A percentile compares a stretch with the other conserved stretches of the same genome.
Conservation (phyloP, 176 grass and related monocot genomes). For the Aegilops sharonensis region DNA sequence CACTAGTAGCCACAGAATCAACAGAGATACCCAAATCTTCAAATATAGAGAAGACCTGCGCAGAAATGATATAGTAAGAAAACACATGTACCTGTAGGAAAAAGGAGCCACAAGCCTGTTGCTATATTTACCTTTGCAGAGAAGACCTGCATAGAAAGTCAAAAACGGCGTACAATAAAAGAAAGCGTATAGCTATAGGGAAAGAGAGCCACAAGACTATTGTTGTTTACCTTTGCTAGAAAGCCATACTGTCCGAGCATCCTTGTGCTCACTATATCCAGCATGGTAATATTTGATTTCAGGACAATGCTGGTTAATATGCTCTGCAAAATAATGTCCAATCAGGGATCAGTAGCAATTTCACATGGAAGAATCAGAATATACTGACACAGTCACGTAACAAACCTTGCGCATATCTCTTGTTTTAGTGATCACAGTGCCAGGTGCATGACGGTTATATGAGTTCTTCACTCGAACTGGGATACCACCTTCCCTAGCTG, state of each 20-base stretch:
- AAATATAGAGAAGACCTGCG: constrained; percentile 96
- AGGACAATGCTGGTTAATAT: constrained; percentile 91
- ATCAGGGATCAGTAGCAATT: constrained; percentile 13
- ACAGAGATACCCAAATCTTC: constrained; percentile 97
- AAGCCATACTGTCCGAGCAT: constrained; percentile 97
- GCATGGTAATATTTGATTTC: constrained; percentile 98
- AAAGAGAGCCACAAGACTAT: neutral
- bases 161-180: neutral
- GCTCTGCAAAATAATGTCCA: constrained; percentile 50
- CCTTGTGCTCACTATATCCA: constrained; percentile 94
- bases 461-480: constrained; percentile 97
- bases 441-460: constrained; percentile 85
- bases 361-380: constrained; percentile 8
- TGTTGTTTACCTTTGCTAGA: constrained; percentile 71
- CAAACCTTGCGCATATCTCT: constrained; percentile 95
- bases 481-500: constrained; percentile 84
- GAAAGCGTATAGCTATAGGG: neutral
- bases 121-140: constrained; percentile 21
- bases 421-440: constrained; percentile 87
- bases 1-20: constrained; percentile 93
- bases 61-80: constrained; percentile 4
- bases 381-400: constrained; percentile 6
- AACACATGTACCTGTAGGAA: neutral
- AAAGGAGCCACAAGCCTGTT: neutral
- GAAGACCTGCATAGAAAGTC: constrained; percentile 59